Percentiles rank a stretch among this genome's conserved stretches.
phyloP scores from a whole-genome alignment of 2,329 filamentous ascomycete genomes.

The Apiospora malaysiana region DNA sequence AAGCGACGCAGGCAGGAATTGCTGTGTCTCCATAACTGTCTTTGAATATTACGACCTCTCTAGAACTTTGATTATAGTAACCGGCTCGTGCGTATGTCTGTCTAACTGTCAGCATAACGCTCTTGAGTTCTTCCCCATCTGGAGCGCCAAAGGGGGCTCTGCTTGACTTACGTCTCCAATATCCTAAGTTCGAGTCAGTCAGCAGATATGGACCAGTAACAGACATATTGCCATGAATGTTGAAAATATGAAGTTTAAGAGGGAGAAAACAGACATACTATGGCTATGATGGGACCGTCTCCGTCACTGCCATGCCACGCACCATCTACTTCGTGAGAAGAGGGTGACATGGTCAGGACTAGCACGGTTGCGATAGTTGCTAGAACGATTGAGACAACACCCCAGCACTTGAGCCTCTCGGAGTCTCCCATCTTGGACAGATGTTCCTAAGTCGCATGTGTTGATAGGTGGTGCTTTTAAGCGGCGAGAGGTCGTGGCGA shows the following conservation, averaged over 20 bases:
- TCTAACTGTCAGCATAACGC: not conserved
- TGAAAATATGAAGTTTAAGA: too few relatives aligned
- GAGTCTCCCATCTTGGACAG: not conserved
- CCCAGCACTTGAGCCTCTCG: not conserved
- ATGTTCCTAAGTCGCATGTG: not conserved
- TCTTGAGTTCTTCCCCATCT: too few relatives aligned
- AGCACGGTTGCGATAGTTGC: not conserved
- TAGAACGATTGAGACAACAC: not conserved
- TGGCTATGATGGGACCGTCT: not conserved
- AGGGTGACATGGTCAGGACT: not conserved
- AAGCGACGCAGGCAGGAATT: constrained; percentile 13
- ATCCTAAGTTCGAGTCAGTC: not conserved
- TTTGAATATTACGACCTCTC: not conserved
- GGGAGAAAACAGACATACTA: not conserved
- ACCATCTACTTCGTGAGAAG: not conserved
- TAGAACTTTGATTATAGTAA: not conserved
- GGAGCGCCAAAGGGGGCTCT: not conserved
- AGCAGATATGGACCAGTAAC: not conserved
- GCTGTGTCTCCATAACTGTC: not conserved
- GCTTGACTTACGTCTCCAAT: constrained; percentile 1
- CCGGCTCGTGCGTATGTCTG: constrained; percentile 3
- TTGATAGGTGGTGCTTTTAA: not conserved
- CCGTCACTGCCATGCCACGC: not conserved
- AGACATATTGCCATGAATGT: not conserved
- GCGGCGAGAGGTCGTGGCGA: not conserved